Evolutionary conservation across 371 early-diverging fungal genomes (phyloP), one percentile per base, ranked within the genome.

Genomic region (Actinomortierella wolfii): DNA sequence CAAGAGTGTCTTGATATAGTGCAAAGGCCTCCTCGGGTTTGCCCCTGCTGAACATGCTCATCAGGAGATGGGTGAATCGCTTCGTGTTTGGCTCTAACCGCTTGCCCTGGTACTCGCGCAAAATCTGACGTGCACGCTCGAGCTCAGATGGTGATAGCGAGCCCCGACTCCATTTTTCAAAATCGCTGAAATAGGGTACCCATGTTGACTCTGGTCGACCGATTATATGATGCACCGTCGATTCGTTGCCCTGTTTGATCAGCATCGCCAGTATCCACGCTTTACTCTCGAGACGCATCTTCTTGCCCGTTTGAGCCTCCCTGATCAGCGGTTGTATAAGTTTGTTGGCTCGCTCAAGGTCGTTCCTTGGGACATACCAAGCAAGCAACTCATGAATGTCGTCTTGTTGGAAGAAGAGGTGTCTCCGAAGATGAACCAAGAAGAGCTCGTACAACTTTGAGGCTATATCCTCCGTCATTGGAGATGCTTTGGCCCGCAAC

Each of bases 171-270:
- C 34, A 34, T 34, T 11, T 4, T 11, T 34, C 34, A 34, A 34
- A 34, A 11, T 34, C 34, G 34, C 34, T 34, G 11, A 34, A 34
- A 34, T 34, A 34, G 7, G 34, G 34, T 11, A 34, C 34, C 34
- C 34, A 34, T 4, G 34, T 34, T 34, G 34, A 6, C 34, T 34
- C 34, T 11, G 34, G 34, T 9, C 11, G 15, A 11, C 40, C 48
- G 7, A 59, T 40, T 21, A 66, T 13, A 11, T 26, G 50, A 34
- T 62, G 46, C 1, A 66, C 44, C 11, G 6, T 24, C 0, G 28
- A 17, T n/a, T 61, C 56, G 11, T 71, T 48, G 13, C 59, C 67
- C 24, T 48, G 55, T 61, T 66, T 71, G 57, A 71, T 42, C 24
- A 66, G 34, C 59, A 71, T 52, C 15, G 66, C 73, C 51, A 71